Conservation (phyloP, 495 filamentous ascomycete genomes). For the Penicillium argentinense region DNA sequence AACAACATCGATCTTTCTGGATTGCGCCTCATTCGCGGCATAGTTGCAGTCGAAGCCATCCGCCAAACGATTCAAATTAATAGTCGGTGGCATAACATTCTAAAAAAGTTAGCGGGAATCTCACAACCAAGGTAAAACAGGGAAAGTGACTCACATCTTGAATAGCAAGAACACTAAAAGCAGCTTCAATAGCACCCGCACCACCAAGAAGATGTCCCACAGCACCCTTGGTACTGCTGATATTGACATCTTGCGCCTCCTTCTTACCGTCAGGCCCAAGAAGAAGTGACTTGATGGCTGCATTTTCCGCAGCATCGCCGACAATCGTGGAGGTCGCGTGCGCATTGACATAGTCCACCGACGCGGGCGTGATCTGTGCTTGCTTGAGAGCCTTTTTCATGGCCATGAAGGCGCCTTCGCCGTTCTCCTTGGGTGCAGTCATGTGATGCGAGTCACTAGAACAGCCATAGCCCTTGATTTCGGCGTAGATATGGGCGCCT, state of each 20-base stretch:
- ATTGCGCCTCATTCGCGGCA: conserved; percentile 68
- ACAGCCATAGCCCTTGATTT: conserved; percentile 83
- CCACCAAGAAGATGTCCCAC: conserved; percentile 91
- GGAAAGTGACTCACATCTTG: conserved; percentile 57
- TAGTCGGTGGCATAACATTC: conserved; percentile 81
- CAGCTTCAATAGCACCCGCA: conserved; percentile 82
- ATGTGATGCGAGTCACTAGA: conserved; percentile 90
- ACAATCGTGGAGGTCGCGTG: conserved; percentile 87
- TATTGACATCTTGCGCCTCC: conserved; percentile 65
- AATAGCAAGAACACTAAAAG: conserved; percentile 80
- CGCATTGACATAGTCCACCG: conserved; percentile 92
- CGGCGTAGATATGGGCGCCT: conserved; percentile 82
- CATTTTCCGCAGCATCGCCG: conserved; percentile 86
- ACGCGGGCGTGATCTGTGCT: conserved; percentile 62
- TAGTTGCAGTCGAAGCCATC: conserved; percentile 85
- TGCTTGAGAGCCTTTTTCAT: conserved; percentile 83
- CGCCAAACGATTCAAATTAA: conserved; percentile 72
- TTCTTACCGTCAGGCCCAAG: conserved; percentile 66
- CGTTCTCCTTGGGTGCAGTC: conserved; percentile 81
- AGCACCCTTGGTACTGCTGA: conserved; percentile 93
- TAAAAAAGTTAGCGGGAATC: conserved; percentile 38
- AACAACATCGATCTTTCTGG: conserved; percentile 68
- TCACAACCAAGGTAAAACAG: background rate
- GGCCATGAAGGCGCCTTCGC: conserved; percentile 73
- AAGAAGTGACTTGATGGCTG: conserved; percentile 77